Evolutionary conservation across 2,329 filamentous ascomycete species (phyloP).

Genomic region (Stromatinia cepivora): DNA sequence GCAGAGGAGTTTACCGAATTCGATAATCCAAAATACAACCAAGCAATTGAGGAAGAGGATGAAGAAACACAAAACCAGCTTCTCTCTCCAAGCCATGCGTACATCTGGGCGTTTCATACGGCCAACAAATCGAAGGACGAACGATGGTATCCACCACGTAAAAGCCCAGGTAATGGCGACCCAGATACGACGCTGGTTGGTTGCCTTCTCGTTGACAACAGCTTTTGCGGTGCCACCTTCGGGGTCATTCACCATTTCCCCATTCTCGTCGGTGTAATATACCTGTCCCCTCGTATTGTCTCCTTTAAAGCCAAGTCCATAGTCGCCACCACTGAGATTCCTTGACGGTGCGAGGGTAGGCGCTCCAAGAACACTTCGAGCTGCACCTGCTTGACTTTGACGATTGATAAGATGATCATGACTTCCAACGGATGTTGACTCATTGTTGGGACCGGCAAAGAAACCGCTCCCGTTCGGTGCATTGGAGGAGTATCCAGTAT

Average conservation of each 20-base stretch:
- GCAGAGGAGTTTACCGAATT: slow-evolving; percentile 80
- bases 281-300: slow-evolving; percentile 73
- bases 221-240: slow-evolving; percentile 76
- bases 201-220: slow-evolving; percentile 68
- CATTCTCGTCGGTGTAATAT: slow-evolving; percentile 69
- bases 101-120: slow-evolving; percentile 98
- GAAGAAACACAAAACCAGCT: slow-evolving; percentile 76
- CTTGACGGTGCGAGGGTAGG: slow-evolving; percentile 64
- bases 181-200: slow-evolving; percentile 71
- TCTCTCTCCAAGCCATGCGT: slow-evolving; percentile 96
- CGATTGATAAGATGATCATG: slow-evolving; percentile 65
- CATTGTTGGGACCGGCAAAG: slow-evolving; percentile 63
- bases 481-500: slow-evolving; percentile 67
- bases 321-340: slow-evolving; percentile 69
- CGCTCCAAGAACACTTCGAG: slow-evolving; percentile 49
- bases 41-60: slow-evolving; percentile 79
- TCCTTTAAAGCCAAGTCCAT: slow-evolving; percentile 83
- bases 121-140: slow-evolving; percentile 74
- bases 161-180: slow-evolving; percentile 78
- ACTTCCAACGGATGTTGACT: slow-evolving; percentile 64
- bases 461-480: slow-evolving; percentile 60
- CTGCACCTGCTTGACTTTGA: slow-evolving; percentile 40
- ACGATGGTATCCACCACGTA: slow-evolving; percentile 94
- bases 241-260: slow-evolving; percentile 71
- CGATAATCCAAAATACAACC: slow-evolving; percentile 90